Evolutionary conservation across 306 rosid genomes (phyloP).

Genomic region (Lagenaria siceraria): DNA sequence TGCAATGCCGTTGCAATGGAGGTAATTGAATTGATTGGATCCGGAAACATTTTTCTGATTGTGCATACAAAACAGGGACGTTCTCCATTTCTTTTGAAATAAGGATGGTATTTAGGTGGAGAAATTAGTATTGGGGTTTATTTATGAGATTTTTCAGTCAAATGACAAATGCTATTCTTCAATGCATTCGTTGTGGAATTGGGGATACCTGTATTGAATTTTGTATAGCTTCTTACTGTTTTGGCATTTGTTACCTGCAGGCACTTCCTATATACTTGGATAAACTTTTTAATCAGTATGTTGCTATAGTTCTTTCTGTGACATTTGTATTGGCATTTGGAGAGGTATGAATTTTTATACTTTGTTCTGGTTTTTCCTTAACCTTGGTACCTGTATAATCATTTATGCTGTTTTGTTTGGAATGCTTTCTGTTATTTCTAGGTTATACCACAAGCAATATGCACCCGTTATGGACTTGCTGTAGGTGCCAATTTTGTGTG

Average conservation of each 20-base stretch:
- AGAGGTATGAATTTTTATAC: slow-evolving; percentile 39
- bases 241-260: slow-evolving; percentile 39
- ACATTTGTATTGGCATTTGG: slow-evolving; percentile 80
- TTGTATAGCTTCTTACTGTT: slow-evolving; percentile 7
- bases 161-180: background rate
- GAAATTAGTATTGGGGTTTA: background rate
- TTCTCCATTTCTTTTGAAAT: background rate
- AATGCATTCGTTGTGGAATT: background rate
- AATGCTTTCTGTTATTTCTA: slow-evolving; percentile 16
- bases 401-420: background rate
- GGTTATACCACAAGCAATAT: slow-evolving; percentile 98
- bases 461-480: slow-evolving; percentile 90
- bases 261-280: slow-evolving; percentile 92
- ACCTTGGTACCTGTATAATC: background rate
- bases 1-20: slow-evolving; percentile 93
- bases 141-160: background rate
- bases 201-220: background rate
- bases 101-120: background rate
- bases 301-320: slow-evolving; percentile 87
- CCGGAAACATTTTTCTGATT: background rate
- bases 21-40: slow-evolving; percentile 27
- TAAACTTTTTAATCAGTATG: slow-evolving; percentile 71
- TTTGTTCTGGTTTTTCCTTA: background rate
- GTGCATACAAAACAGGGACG: background rate
- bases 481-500: slow-evolving; percentile 75